These are phyloP conservation scores for Vanrija pseudolonga DNA, from an alignment of 1,284 basidiomycete genomes.

Conservation along the genomic window DNA sequence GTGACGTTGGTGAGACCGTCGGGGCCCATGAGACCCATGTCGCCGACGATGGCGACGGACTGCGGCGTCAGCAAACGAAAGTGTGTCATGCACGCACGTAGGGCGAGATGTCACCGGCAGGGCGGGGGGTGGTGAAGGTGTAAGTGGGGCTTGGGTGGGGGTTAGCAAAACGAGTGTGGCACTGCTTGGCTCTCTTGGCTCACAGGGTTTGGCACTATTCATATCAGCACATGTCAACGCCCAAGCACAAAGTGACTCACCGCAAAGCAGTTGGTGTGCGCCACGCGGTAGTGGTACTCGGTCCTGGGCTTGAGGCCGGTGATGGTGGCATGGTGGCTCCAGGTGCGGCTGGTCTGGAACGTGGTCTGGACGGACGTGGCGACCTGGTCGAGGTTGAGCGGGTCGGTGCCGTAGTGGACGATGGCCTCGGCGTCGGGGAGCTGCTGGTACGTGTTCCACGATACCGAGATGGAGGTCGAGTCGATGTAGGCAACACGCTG, in stretches of 20 bases:
- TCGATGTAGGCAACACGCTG: conserved; percentile 24
- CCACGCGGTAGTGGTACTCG: conserved; percentile 27
- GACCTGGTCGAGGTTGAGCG: conserved; percentile 15
- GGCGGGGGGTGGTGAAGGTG: conserved; percentile 25
- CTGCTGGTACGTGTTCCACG: conserved; percentile 26
- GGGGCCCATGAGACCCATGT: conserved; percentile 37
- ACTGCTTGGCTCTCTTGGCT: conserved; percentile 5
- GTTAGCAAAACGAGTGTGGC: background rate
- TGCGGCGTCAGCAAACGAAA: background rate
- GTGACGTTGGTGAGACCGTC: conserved; percentile 30
- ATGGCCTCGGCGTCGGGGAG: conserved; percentile 17
- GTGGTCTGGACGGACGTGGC: conserved; percentile 17
- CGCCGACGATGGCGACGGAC: conserved; percentile 27
- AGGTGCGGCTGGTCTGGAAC: conserved; percentile 21
- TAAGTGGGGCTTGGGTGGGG: conserved; percentile 16
- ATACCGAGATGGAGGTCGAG: conserved; percentile 18
- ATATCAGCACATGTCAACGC: background rate
- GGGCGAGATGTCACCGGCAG: conserved; percentile 10
- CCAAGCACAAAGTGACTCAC: background rate
- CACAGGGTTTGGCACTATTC: conserved; percentile 18
- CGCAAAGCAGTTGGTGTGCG: conserved; percentile 23
- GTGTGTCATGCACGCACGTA: conserved; percentile 8
- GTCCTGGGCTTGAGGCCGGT: conserved; percentile 24
- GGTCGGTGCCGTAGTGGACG: conserved; percentile 22
- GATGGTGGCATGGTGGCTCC: conserved; percentile 21